A percentile compares a stretch with the other conserved stretches of the same genome.
Evolutionary conservation across 2,329 filamentous ascomycete species (phyloP).

Genomic region (Monilinia polystroma): DNA sequence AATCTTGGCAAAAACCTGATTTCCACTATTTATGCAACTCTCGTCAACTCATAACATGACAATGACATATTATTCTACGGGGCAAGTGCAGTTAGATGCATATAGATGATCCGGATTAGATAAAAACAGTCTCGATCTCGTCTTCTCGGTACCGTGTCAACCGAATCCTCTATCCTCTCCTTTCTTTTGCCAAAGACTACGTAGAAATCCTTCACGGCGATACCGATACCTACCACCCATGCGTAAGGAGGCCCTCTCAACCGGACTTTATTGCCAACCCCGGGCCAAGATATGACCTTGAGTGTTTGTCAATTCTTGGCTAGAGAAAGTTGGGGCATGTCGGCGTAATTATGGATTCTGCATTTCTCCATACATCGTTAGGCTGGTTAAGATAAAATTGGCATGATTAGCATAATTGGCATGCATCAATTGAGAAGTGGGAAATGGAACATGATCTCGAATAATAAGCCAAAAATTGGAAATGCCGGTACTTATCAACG

Average conservation of each 20-base stretch:
- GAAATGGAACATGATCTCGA: neutral
- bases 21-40: neutral
- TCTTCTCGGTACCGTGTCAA: neutral
- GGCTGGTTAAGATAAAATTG: neutral
- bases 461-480: neutral
- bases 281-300: neutral
- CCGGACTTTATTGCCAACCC: neutral
- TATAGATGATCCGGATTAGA: neutral
- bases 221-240: neutral
- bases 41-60: neutral
- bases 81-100: no score
- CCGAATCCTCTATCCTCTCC: no score
- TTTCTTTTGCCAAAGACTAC: neutral
- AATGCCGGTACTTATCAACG: neutral
- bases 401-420: neutral
- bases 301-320: neutral
- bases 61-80: neutral
- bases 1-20: neutral
- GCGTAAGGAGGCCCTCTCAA: neutral
- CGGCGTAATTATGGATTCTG: constrained; percentile 11
- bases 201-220: neutral
- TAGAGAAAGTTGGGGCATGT: neutral
- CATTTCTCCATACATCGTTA: neutral
- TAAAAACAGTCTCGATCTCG: neutral
- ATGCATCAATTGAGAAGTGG: neutral